Conservation (phyloP, 2,329 filamentous ascomycete species). For the Neofusicoccum sp. region DNA sequence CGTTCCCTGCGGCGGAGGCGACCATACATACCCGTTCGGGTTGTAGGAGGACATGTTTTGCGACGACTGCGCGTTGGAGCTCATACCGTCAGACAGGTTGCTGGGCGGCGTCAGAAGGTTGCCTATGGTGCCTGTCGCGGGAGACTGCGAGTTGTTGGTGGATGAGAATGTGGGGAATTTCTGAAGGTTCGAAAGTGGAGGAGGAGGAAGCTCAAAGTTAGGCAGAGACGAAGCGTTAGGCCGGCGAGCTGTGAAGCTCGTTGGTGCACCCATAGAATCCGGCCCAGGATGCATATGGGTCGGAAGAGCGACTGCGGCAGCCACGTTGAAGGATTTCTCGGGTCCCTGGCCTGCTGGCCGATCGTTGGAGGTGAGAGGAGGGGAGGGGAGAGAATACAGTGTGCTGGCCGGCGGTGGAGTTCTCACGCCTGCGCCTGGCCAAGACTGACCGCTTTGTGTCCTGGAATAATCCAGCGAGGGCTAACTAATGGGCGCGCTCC, state of each 20-base stretch:
- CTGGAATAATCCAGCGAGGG: slow-evolving; percentile 52
- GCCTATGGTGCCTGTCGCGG: slow-evolving; percentile 48
- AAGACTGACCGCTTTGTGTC: slow-evolving; percentile 49
- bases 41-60: slow-evolving; percentile 58
- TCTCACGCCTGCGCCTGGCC: slow-evolving; percentile 42
- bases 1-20: slow-evolving; percentile 56
- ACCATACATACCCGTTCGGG: slow-evolving; percentile 60
- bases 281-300: slow-evolving; percentile 62
- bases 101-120: slow-evolving; percentile 63
- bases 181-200: slow-evolving; percentile 53
- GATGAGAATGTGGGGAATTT: slow-evolving; percentile 29
- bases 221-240: slow-evolving; percentile 68
- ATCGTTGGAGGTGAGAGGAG: slow-evolving; percentile 33
- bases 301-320: slow-evolving; percentile 60
- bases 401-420: slow-evolving; percentile 38
- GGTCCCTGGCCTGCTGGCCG: slow-evolving; percentile 42
- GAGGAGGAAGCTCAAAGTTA: slow-evolving; percentile 66
- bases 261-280: slow-evolving; percentile 59
- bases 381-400: slow-evolving; percentile 40
- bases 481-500: slow-evolving; percentile 20
- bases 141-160: slow-evolving; percentile 46
- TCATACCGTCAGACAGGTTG: slow-evolving; percentile 57
- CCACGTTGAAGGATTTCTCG: slow-evolving; percentile 57
- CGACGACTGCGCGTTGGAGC: slow-evolving; percentile 58
- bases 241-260: slow-evolving; percentile 69